Evolutionary conservation across 2,329 filamentous ascomycete genomes (phyloP), one percentile per base, ranked within the genome.

Genomic region (Parascedosporium putredinis): DNA sequence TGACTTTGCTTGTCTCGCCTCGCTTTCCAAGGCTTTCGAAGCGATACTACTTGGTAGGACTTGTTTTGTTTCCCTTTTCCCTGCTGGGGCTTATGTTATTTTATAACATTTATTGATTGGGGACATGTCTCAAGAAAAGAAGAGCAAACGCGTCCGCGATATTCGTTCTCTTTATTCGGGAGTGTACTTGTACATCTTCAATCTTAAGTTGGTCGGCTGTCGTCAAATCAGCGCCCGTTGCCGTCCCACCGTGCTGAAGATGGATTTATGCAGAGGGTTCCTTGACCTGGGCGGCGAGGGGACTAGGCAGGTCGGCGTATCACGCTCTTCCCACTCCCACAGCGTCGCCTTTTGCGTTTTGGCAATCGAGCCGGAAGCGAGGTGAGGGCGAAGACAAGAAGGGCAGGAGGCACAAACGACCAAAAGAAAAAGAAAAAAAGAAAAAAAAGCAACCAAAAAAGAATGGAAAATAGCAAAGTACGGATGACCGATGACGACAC

Each of bases 151-250:
- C 33, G 33, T 36, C n/a, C 20, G 33, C 33, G n/a, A n/a, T n/a
- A n/a, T n/a, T n/a, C n/a, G n/a, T n/a, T n/a, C 12, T 14, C 33
- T 12, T 42, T 42, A 10, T 10, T 42, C 23, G 38, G 20, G 16
- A 10, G 20, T 9, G 38, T 24, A 16, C 16, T 9, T 5, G 12
- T 10, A 20, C 12, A 16, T 42, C 20, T 18, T 5, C 12, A 20
- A 20, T 20, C 23, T 20, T 42, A 22, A 12, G 16, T 6, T 42
- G 16, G 38, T 47, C 45, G 45, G 45, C 46, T 48, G 46, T 29
- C 31, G 18, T 48, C 46, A 40, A 47, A 48, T 48, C 33, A 48
- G 31, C 33, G 16, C n/a, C 7, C 20, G 24, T 48, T 40, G 46
- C 46, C 46, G 36, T 40, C 46, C 45, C 33, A 25, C 46, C 34